Evolutionary conservation across 1,284 basidiomycete species (phyloP), one percentile per base, ranked within the genome.

Genomic region (Entoloma clypeatum): DNA sequence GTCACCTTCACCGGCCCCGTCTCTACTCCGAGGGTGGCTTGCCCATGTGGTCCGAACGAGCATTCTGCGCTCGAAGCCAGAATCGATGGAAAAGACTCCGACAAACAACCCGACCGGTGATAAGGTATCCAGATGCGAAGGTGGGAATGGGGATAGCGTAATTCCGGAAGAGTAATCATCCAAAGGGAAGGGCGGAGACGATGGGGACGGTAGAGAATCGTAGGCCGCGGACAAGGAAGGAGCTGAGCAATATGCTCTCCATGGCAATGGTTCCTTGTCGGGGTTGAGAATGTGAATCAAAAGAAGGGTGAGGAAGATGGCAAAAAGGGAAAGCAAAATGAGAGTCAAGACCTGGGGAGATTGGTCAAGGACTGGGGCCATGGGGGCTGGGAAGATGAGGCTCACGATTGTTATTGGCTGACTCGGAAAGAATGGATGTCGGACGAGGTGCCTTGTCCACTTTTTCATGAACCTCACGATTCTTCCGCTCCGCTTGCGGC

Each of bases 231-330:
- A 58, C 55, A 77, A 72, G 24, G 74, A 71, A 28, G 80, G 74
- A 47, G 81, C 67, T 39, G 86, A 77, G 64, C 95, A 98, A 61
- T 95, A 95, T 18, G 84, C 81, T 50, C 92, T 81, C 92, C 93
- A 99, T 30, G 94, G 93, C 21, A 95, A 67, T 10, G 92, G 86
- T 43, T 88, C 86, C 63, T 97, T 97, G 74, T 99, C 95, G 32
- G 93, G 92, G 60, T 97, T 94, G 57, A 97, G 79, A 49, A 94
- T 78, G 63, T 95, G 87, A 59, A 92, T 93, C 61, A 97, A 75
- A 41, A 89, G 71, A 44, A 91, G 77, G 43, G 89, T 86, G 51
- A 88, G 72, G 50, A 81, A 81, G 48, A 90, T 77, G 44, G 81
- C 79, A 55, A 93, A 81, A 43, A 85, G 69, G 41, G 80, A 77